These are phyloP conservation scores for Leptodontidium sp. DNA, from an alignment of 2,329 filamentous ascomycete species.

Conservation along the genomic window DNA sequence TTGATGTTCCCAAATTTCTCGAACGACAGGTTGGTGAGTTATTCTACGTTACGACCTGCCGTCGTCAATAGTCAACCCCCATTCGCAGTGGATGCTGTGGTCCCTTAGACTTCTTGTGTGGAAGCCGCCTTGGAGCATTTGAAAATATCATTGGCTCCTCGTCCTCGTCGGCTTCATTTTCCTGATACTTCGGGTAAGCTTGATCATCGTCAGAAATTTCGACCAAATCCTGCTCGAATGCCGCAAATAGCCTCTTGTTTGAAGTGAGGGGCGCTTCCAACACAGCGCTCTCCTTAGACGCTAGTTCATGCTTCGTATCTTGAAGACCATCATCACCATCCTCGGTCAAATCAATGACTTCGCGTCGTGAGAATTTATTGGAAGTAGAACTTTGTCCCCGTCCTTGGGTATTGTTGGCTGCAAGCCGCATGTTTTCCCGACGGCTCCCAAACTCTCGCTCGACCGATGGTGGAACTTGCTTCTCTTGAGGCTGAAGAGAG, in stretches of 20 bases:
- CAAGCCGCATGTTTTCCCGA: neutral
- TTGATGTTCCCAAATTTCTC: too few species aligned
- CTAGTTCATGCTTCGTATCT: neutral
- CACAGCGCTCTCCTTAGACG: neutral
- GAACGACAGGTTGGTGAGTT: too few species aligned
- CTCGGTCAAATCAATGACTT: constrained; percentile 15
- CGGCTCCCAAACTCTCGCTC: neutral
- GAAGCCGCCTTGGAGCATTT: neutral
- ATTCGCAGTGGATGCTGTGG: neutral
- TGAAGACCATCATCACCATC: neutral
- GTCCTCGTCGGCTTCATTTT: neutral
- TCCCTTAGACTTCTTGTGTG: neutral
- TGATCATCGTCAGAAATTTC: constrained; percentile 1
- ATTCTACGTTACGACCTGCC: neutral
- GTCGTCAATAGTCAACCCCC: neutral
- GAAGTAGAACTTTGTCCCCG: too few species aligned
- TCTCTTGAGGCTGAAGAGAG: too few species aligned
- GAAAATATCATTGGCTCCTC: neutral
- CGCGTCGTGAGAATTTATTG: too few species aligned
- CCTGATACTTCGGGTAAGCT: neutral
- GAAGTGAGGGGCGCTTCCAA: neutral
- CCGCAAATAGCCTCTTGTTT: neutral
- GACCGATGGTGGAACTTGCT: neutral
- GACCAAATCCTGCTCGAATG: neutral
- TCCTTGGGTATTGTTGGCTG: neutral